Percentiles rank a stretch among this genome's conserved stretches.
Conservation (phyloP, 345 rosid species). For the Carallia pectinifolia region DNA sequence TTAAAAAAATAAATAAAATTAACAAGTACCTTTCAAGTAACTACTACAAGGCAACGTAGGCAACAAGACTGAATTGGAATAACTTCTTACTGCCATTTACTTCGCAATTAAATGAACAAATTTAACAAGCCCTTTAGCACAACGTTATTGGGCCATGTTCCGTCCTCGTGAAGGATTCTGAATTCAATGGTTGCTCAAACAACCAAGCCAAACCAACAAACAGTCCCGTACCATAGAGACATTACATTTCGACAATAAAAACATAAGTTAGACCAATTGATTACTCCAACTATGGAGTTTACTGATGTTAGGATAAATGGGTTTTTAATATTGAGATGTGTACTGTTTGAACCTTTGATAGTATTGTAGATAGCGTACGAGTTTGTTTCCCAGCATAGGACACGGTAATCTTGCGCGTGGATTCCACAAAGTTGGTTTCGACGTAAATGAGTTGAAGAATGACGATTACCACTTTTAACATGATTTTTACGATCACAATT, state of each 20-base stretch:
- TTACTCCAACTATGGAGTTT: background rate
- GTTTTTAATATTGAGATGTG: too few relatives aligned
- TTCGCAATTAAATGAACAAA: too few relatives aligned
- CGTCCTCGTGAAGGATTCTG: background rate
- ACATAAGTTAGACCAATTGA: background rate
- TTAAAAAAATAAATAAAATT: too few relatives aligned
- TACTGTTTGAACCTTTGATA: conserved; percentile 1
- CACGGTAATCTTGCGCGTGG: conserved; percentile 1
- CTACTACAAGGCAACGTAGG: too few relatives aligned
- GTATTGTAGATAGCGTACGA: conserved; percentile 4
- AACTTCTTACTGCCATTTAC: too few relatives aligned
- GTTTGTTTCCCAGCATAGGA: conserved; percentile 18
- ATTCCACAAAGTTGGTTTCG: background rate
- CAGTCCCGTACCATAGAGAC: background rate
- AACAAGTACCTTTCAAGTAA: too few relatives aligned
- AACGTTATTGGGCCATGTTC: background rate
- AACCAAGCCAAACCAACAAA: conserved; percentile 19
- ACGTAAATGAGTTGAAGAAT: too few relatives aligned
- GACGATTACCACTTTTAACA: background rate
- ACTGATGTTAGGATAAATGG: too few relatives aligned
- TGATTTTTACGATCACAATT: background rate
- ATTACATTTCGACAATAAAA: background rate
- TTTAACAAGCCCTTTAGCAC: too few relatives aligned
- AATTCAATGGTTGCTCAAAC: conserved; percentile 42
- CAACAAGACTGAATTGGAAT: too few relatives aligned